Conservation (phyloP, 2,329 filamentous ascomycete genomes). For the Botrytis byssoidea region DNA sequence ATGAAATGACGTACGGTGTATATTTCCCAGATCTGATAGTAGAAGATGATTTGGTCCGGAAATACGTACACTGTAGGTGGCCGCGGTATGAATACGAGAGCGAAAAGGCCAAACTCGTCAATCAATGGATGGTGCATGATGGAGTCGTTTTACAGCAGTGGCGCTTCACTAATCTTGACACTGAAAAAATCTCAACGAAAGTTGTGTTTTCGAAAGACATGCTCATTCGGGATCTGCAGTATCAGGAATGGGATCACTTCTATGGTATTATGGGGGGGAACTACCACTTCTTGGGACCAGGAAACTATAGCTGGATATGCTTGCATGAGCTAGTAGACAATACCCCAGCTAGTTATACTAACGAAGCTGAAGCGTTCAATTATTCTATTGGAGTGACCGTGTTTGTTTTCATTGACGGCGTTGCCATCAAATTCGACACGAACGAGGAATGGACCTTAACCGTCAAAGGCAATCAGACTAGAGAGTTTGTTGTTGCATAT, state of each 20-base stretch:
- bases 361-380: too few species aligned
- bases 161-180: neutral
- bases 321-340: too few species aligned
- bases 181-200: neutral
- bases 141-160: neutral
- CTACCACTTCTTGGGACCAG: neutral
- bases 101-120: neutral
- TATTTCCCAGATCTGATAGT: neutral
- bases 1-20: fast-evolving
- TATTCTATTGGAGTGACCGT: neutral
- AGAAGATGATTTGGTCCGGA: neutral
- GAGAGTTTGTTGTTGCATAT: neutral
- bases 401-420: neutral
- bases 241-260: neutral
- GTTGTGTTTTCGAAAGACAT: neutral
- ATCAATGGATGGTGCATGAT: neutral
- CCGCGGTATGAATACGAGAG: neutral
- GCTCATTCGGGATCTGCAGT: fast-evolving
- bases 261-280: too few species aligned
- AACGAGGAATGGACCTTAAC: neutral
- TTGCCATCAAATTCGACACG: neutral
- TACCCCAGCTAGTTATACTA: too few species aligned
- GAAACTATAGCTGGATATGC: neutral
- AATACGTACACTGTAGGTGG: neutral
- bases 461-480: neutral